These are phyloP conservation scores for Amylocystis lapponica DNA, from an alignment of 768 basidiomycete species.

Conservation along the genomic window DNA sequence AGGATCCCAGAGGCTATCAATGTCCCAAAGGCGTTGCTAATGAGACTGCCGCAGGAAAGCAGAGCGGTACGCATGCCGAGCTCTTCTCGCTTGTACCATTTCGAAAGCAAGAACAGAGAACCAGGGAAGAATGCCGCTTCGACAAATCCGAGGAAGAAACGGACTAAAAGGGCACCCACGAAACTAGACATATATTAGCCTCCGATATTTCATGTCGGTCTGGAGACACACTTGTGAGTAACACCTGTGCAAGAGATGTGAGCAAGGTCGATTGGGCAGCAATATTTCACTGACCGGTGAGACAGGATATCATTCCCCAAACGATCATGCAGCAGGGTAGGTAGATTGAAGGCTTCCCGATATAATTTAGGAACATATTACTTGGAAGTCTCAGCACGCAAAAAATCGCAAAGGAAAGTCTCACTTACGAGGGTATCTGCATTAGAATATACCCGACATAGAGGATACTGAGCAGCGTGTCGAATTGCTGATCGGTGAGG, in stretches of 20 bases:
- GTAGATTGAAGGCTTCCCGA: slow-evolving; percentile 65
- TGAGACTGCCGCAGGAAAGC: slow-evolving; percentile 65
- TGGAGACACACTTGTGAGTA: slow-evolving; percentile 18
- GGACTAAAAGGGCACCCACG: slow-evolving; percentile 53
- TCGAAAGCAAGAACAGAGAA: slow-evolving; percentile 55
- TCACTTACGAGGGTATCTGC: slow-evolving; percentile 69
- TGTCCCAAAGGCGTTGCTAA: slow-evolving; percentile 79
- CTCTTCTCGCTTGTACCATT: slow-evolving; percentile 71
- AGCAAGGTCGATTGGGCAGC: background rate
- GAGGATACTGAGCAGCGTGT: slow-evolving; percentile 60
- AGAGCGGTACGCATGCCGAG: slow-evolving; percentile 64
- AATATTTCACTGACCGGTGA: slow-evolving; percentile 35
- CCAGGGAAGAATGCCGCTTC: slow-evolving; percentile 67
- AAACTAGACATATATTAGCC: slow-evolving; percentile 30
- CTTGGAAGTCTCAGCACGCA: slow-evolving; percentile 29
- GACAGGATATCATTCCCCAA: slow-evolving; percentile 53
- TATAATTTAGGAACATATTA: slow-evolving; percentile 64
- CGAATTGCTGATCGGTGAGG: slow-evolving; percentile 56
- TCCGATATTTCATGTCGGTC: slow-evolving; percentile 7
- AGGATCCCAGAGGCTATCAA: slow-evolving; percentile 75
- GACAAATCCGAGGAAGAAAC: slow-evolving; percentile 67
- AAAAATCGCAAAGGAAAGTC: background rate
- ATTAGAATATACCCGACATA: slow-evolving; percentile 73
- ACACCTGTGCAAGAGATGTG: slow-evolving; percentile 42
- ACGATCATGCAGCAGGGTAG: slow-evolving; percentile 61